Evolutionary conservation across 1,139 yeast genomes (phyloP).

Genomic region (Yamadazyma jaroonii): DNA sequence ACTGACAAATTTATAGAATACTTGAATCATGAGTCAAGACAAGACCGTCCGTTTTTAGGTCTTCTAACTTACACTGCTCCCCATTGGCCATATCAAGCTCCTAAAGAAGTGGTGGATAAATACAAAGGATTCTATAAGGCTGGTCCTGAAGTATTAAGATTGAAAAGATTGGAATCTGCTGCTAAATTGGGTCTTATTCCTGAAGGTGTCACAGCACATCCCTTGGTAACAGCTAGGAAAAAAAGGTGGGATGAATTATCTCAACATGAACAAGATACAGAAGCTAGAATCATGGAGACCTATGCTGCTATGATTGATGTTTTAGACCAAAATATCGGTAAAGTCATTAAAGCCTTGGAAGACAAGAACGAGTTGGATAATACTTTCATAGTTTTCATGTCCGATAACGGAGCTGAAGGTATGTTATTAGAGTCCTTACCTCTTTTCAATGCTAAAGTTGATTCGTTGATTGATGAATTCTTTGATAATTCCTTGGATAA

Average conservation of each 20-base stretch:
- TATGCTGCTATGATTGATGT: conserved; percentile 64
- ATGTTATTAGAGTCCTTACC: conserved; percentile 56
- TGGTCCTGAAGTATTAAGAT: conserved; percentile 47
- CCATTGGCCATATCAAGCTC: conserved; percentile 64
- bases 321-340: conserved; percentile 48
- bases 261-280: conserved; percentile 29
- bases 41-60: conserved; percentile 51
- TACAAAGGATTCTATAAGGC: conserved; percentile 48
- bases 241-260: conserved; percentile 42
- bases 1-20: conserved; percentile 43
- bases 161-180: conserved; percentile 36
- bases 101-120: conserved; percentile 41
- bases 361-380: conserved; percentile 43
- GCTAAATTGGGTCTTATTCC: conserved; percentile 43
- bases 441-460: conserved; percentile 26
- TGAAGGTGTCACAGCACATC: conserved; percentile 43
- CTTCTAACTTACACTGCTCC: conserved; percentile 57
- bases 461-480: conserved; percentile 9
- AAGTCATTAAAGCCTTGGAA: conserved; percentile 39
- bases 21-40: conserved; percentile 25
- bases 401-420: conserved; percentile 63
- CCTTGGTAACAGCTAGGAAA: conserved; percentile 35
- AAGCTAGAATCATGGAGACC: conserved; percentile 49
- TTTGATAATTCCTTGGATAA: conserved; percentile 44
- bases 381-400: conserved; percentile 54